Conservation (phyloP, 2,329 filamentous ascomycete species). For the Fusarium verticillioides region DNA sequence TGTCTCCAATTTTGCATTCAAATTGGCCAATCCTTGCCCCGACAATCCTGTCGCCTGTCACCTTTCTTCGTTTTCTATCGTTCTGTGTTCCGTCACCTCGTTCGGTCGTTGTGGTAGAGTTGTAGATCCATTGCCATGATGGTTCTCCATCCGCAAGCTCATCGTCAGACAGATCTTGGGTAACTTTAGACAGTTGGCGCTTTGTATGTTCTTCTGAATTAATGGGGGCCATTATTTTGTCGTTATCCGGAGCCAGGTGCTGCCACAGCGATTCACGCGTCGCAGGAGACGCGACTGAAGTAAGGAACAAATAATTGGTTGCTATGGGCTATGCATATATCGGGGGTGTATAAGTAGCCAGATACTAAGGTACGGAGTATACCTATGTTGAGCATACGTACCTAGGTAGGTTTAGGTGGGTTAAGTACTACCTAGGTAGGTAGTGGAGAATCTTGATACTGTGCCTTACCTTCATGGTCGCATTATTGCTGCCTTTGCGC, state of each 20-base stretch:
- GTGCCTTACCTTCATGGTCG: not conserved
- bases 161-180: constrained; percentile 81
- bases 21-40: constrained; percentile 87
- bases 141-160: constrained; percentile 80
- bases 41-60: constrained; percentile 66
- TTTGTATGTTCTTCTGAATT: constrained; percentile 25
- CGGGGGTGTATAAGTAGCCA: not conserved
- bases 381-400: not conserved
- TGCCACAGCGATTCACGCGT: constrained; percentile 42
- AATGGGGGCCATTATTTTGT: constrained; percentile 42
- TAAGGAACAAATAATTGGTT: constrained; percentile 31
- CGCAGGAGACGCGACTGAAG: constrained; percentile 45
- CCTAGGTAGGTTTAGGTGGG: not conserved
- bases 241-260: constrained; percentile 19
- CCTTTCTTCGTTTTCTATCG: constrained; percentile 52
- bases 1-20: constrained; percentile 83
- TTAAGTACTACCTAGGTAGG: not conserved
- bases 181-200: constrained; percentile 21
- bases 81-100: constrained; percentile 42
- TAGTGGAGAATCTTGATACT: not conserved
- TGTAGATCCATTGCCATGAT: constrained; percentile 85
- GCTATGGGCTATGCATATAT: constrained; percentile 39
- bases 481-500: not conserved
- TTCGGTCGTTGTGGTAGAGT: constrained; percentile 46
- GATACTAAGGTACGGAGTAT: too few species aligned